These are phyloP conservation scores for Ogataea methanolica DNA, from an alignment of 805 yeast genomes.

Conservation along the genomic window DNA sequence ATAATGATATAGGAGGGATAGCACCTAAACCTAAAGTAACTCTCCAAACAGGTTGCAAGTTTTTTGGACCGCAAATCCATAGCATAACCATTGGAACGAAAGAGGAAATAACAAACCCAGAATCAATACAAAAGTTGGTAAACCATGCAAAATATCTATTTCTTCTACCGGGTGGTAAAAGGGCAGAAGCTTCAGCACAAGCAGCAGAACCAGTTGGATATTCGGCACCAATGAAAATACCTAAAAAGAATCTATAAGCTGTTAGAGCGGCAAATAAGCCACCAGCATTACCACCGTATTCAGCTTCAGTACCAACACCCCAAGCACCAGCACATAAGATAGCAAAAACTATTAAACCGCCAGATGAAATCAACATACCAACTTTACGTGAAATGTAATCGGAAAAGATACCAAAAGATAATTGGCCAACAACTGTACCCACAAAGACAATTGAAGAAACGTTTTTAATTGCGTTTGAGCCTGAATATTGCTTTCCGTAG, in stretches of 20 bases:
- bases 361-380: conserved; percentile 79
- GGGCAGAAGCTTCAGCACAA: conserved; percentile 84
- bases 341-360: conserved; percentile 70
- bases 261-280: conserved; percentile 85
- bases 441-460: conserved; percentile 86
- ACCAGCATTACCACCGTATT: conserved; percentile 44
- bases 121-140: conserved; percentile 83
- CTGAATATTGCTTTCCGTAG: conserved; percentile 58
- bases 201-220: conserved; percentile 93
- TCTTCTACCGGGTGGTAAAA: conserved; percentile 75
- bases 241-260: conserved; percentile 78
- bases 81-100: conserved; percentile 82
- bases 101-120: conserved; percentile 78
- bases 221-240: conserved; percentile 92
- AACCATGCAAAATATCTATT: conserved; percentile 87
- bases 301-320: conserved; percentile 54
- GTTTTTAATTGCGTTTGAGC: conserved; percentile 69
- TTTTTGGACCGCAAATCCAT: conserved; percentile 71
- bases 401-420: conserved; percentile 73
- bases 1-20: conserved; percentile 74
- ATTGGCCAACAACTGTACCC: conserved; percentile 87
- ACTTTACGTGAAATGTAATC: conserved; percentile 77
- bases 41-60: conserved; percentile 87
- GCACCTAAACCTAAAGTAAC: conserved; percentile 87
- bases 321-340: conserved; percentile 80